phyloP scores from a whole-genome alignment of 1,139 yeast genomes.

The Saccharomyces hybrid region DNA sequence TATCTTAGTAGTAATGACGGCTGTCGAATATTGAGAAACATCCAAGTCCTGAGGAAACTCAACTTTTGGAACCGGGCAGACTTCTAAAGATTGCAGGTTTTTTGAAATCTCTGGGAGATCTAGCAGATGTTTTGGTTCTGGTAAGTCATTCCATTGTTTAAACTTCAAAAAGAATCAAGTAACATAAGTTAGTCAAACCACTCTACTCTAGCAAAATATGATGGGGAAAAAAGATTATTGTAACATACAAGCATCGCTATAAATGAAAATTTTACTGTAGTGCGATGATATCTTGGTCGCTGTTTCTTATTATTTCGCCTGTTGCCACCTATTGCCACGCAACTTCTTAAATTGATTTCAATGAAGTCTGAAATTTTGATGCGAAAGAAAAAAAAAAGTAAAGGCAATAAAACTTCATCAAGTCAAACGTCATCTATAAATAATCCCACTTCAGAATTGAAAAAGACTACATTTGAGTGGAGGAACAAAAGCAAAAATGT shows the following conservation, averaged over 20 bases:
- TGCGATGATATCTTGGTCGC: neutral
- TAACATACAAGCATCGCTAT: conserved; percentile 4
- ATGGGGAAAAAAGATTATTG: neutral
- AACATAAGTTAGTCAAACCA: conserved; percentile 9
- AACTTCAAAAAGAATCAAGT: conserved; percentile 14
- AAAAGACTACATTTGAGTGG: neutral
- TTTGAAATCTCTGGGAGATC: conserved; percentile 19
- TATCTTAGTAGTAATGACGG: conserved; percentile 21
- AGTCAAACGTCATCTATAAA: neutral
- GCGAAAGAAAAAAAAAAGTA: neutral
- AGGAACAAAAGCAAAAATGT: conserved; percentile 5
- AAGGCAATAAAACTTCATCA: neutral
- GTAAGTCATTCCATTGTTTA: conserved; percentile 32
- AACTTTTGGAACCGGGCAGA: conserved; percentile 21
- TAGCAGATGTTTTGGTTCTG: conserved; percentile 30
- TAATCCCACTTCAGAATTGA: neutral
- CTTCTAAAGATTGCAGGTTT: conserved; percentile 23
- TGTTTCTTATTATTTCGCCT: neutral
- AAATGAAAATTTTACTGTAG: neutral
- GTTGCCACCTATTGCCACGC: neutral
- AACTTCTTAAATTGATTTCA: neutral
- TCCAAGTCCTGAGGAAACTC: conserved; percentile 12
- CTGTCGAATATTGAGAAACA: conserved; percentile 8
- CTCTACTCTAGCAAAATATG: neutral
- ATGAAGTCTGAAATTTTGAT: neutral